These are phyloP conservation scores for Entophlyctis helioformis DNA, from an alignment of 192 early-diverging fungal genomes.

Conservation along the genomic window DNA sequence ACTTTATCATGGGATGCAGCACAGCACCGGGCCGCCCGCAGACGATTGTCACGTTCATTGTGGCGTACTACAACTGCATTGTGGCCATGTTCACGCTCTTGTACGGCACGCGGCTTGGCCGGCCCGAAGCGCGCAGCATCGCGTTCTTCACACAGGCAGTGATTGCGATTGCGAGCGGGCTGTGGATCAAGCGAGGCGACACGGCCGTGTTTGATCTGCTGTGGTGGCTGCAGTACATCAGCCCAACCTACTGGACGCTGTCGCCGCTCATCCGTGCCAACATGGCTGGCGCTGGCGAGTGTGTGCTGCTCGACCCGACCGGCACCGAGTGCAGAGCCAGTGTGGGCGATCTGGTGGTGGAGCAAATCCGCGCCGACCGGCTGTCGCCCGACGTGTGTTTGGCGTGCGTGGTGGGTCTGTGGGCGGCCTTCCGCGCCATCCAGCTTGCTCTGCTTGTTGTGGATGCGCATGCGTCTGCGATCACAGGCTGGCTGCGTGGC, in stretches of 20 bases:
- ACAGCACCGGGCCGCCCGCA: slow-evolving; percentile 7
- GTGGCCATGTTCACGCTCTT: slow-evolving; percentile 18
- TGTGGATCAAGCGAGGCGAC: slow-evolving; percentile 22
- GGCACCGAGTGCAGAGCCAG: slow-evolving; percentile 9
- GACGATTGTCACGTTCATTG: slow-evolving; percentile 10
- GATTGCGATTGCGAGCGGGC: slow-evolving; percentile 11
- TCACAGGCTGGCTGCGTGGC: no score
- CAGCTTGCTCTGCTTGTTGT: slow-evolving; percentile 8
- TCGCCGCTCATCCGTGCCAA: slow-evolving; percentile 13
- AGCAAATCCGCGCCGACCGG: slow-evolving; percentile 11
- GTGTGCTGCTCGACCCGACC: slow-evolving; percentile 1
- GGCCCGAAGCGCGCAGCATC: slow-evolving; percentile 16
- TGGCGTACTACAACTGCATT: slow-evolving; percentile 22
- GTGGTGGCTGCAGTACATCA: slow-evolving; percentile 19
- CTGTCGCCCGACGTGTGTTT: slow-evolving; percentile 5
- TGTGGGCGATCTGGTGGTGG: slow-evolving; percentile 14
- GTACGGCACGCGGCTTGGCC: slow-evolving; percentile 11
- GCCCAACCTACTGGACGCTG: slow-evolving; percentile 22
- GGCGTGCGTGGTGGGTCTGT: slow-evolving; percentile 5
- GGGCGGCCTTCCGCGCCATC: slow-evolving; percentile 6
- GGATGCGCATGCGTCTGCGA: no score
- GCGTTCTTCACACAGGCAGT: slow-evolving; percentile 20
- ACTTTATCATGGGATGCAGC: slow-evolving; percentile 20
- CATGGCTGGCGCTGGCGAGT: slow-evolving; percentile 7
- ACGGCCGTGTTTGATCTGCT: slow-evolving; percentile 10